These are phyloP conservation scores for Rugonectria rugulosa DNA, from an alignment of 2,329 filamentous ascomycete genomes.

Conservation along the genomic window DNA sequence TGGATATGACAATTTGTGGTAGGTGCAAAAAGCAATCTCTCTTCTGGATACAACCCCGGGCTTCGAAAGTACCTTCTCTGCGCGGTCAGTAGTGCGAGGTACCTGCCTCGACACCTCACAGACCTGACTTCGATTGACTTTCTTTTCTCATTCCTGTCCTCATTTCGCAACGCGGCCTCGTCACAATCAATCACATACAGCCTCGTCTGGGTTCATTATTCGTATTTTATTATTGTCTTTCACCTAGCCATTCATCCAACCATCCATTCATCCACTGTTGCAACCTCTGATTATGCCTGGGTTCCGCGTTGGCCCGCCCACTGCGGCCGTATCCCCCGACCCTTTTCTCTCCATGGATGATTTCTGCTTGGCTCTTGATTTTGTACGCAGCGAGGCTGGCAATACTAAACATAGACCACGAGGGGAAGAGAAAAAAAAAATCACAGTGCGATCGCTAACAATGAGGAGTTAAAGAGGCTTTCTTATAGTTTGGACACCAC, in stretches of 20 bases:
- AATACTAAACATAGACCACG: no score
- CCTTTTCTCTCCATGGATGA: neutral
- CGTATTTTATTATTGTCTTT: neutral
- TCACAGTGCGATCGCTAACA: no score
- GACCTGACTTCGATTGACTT: no score
- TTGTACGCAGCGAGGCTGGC: no score
- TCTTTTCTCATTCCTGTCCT: neutral
- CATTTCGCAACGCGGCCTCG: conserved; percentile 1
- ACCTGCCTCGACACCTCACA: no score
- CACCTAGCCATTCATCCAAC: neutral
- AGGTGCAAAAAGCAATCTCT: neutral
- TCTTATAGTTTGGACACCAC: neutral
- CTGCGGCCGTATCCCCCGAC: conserved; percentile 4
- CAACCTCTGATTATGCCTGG: conserved; percentile 24
- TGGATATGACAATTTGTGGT: neutral
- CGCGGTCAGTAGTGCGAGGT: no score
- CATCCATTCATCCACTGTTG: neutral
- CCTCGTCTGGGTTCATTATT: neutral
- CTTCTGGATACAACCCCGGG: neutral
- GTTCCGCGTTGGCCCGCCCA: neutral
- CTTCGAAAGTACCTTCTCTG: neutral
- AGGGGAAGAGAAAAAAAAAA: no score
- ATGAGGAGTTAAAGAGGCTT: neutral
- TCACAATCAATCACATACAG: neutral
- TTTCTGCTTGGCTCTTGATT: conserved; percentile 3